Evolutionary conservation across 1,139 yeast genomes (phyloP), one percentile per base, ranked within the genome.

Genomic region (Taphrina wiesneri): DNA sequence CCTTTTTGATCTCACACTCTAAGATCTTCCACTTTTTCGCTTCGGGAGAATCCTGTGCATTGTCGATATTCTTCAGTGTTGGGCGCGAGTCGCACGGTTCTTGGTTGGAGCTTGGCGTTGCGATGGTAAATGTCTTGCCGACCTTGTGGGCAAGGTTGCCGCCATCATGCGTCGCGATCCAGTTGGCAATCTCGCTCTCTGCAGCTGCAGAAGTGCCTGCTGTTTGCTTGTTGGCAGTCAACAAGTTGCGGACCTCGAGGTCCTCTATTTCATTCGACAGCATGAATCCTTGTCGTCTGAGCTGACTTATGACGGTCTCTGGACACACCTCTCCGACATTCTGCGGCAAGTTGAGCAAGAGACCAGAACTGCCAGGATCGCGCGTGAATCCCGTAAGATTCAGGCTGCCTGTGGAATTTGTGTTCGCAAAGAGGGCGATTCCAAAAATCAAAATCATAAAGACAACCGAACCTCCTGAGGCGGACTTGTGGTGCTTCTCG

Each of bases 361-460:
- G 56, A 17, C 56, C 56, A 11, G 56, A 32, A 34, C 21, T 52
- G 28, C 45, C 13, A 5, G 56, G 45, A 21, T 52, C 56, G 7
- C 30, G 17, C 30, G 56, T 23, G 30, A 52, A 52, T 0, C 56
- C 56, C 17, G 28, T 52, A 23, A 52, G 34, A 32, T 52, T 34
- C 19, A 52, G 45, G 21, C 45, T 34, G 13, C 56, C 60, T n/a
- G 63, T 36, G 3, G 47, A 19, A 23, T 26, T 47, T 19, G 47
- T 46, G 17, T 43, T 59, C 6, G 65, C 65, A 28, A 61, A 61
- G 11, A 61, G 65, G 6, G 65, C 65, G 39, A 61, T 51, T 26
- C 65, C 65, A 25, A 61, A 61, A 45, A 51, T 49, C 26, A 61
- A 30, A 19, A 61, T 52, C 59, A 51, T 51, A 19, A 61, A 39